These are phyloP conservation scores for Annona cherimola DNA, from an alignment of 164 flowering plant species.

Conservation along the genomic window DNA sequence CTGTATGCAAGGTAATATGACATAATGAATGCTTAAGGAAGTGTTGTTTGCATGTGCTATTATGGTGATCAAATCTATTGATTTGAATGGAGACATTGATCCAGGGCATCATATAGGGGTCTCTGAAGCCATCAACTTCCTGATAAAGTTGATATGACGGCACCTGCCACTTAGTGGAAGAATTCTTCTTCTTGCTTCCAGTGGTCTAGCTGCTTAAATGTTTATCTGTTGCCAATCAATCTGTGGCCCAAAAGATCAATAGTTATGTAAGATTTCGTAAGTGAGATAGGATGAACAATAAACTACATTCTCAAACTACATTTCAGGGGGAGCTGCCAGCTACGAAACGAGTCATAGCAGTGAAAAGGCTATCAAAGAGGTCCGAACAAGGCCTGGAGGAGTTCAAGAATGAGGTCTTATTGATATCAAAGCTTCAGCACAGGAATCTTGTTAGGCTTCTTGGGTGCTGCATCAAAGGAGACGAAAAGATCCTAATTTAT, in stretches of 20 bases:
- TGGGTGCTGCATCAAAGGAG: constrained; percentile 16
- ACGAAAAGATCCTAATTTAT: constrained; percentile 18
- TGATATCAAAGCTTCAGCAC: constrained; percentile 20
- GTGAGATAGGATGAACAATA: no score
- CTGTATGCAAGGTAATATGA: constrained; percentile 2
- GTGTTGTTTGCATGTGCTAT: background rate
- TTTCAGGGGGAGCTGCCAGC: constrained; percentile 10
- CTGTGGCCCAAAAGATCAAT: background rate
- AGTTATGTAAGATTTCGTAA: background rate
- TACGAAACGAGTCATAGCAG: constrained; percentile 16
- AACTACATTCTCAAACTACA: constrained; percentile 5
- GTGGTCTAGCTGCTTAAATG: background rate
- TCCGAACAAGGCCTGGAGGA: constrained; percentile 16
- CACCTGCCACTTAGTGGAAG: background rate
- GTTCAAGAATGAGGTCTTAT: constrained; percentile 17
- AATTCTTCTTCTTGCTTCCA: background rate
- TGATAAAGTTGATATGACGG: background rate
- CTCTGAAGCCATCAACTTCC: no score
- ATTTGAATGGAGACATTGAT: no score
- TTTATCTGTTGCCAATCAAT: background rate
- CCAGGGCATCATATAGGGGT: no score
- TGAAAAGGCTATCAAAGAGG: constrained; percentile 13
- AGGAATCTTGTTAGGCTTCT: constrained; percentile 20
- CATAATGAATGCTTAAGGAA: background rate
- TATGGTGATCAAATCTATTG: no score